These are phyloP conservation scores for Erythrobasidium hasegawianum DNA, from an alignment of 1,284 basidiomycete species.

Conservation along the genomic window DNA sequence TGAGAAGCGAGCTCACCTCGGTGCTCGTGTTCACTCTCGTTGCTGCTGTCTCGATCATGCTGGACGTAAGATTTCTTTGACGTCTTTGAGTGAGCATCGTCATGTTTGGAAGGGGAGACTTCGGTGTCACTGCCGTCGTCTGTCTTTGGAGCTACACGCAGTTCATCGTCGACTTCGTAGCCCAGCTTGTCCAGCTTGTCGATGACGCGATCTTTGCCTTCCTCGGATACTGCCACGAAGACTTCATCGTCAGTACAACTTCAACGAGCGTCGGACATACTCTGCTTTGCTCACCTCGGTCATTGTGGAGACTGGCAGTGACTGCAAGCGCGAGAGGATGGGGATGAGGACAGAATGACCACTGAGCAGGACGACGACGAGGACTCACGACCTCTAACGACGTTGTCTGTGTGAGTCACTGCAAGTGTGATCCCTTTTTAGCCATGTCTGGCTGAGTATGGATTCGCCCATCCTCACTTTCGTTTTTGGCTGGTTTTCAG, in stretches of 20 bases:
- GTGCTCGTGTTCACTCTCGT: neutral
- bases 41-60: neutral
- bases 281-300: constrained; percentile 8
- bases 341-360: neutral
- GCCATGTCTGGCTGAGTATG: neutral
- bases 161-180: constrained; percentile 14
- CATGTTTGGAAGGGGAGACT: neutral
- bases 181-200: constrained; percentile 34
- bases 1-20: neutral
- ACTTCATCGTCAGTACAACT: too few relatives aligned
- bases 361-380: neutral
- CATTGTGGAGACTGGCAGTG: constrained; percentile 23
- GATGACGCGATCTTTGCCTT: constrained; percentile 27
- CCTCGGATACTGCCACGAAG: constrained; percentile 7
- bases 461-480: neutral
- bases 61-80: neutral
- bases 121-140: neutral
- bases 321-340: neutral
- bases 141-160: neutral
- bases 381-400: neutral
- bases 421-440: neutral
- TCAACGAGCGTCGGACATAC: neutral
- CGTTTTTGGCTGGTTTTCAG: neutral
- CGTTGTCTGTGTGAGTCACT: neutral
- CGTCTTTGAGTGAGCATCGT: neutral